These are phyloP conservation scores for Colletotrichum navitas DNA, from an alignment of 2,329 filamentous ascomycete genomes.

Conservation along the genomic window DNA sequence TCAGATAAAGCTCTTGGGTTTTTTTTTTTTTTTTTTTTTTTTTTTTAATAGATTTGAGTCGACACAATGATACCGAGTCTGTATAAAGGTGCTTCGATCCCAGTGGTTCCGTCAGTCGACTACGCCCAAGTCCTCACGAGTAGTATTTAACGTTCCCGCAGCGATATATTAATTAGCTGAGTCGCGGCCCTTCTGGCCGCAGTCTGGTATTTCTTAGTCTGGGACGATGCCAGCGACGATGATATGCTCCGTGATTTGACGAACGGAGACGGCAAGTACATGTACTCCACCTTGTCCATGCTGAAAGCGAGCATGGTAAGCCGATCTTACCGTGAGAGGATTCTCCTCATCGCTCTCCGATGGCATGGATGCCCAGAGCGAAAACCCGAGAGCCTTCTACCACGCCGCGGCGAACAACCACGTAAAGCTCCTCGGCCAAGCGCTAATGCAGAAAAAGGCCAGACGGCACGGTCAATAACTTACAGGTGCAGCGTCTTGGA, in stretches of 20 bases:
- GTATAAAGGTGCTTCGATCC: background rate
- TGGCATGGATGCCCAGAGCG: slow-evolving; percentile 23
- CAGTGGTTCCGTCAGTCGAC: background rate
- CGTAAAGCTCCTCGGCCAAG: background rate
- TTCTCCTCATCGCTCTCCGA: slow-evolving; percentile 3
- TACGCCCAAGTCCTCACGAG: background rate
- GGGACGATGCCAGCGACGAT: background rate
- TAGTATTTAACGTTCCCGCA: too few relatives aligned
- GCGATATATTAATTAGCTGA: background rate
- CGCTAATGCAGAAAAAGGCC: background rate
- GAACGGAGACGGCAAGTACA: background rate
- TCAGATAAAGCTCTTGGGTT: slow-evolving; percentile 8
- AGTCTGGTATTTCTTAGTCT: background rate
- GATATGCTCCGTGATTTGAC: background rate
- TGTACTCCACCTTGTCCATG: slow-evolving; percentile 10
- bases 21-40: background rate
- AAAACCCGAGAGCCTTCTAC: slow-evolving; percentile 17
- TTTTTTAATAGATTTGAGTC: slow-evolving; percentile 1
- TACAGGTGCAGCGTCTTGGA: background rate
- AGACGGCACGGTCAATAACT: background rate
- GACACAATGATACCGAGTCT: background rate
- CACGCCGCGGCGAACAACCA: slow-evolving; percentile 17
- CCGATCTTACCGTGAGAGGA: background rate
- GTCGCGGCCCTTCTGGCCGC: too few relatives aligned
- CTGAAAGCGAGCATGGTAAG: slow-evolving; percentile 20